Evolutionary conservation across 2,329 filamentous ascomycete genomes (phyloP).

Genomic region (Tolypocladium capitatum): DNA sequence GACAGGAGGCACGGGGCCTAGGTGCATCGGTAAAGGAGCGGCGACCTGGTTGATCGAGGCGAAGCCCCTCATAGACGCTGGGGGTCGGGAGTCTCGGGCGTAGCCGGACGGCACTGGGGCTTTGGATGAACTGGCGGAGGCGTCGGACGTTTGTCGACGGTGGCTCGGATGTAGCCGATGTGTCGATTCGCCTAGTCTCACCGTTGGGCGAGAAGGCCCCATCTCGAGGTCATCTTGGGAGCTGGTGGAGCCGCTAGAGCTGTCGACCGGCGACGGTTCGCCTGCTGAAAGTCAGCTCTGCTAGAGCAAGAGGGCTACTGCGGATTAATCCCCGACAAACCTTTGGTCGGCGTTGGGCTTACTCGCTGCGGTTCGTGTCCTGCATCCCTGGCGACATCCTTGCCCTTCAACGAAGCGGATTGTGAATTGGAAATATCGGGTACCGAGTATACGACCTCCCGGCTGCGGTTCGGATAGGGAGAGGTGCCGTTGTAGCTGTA

Average conservation of each 20-base stretch:
- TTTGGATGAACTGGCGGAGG: conserved; percentile 10
- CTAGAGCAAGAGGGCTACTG: neutral
- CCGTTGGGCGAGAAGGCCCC: conserved; percentile 10
- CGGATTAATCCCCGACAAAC: conserved; percentile 10
- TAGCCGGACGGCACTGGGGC: conserved; percentile 3
- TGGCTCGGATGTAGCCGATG: conserved; percentile 15
- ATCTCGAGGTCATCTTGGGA: conserved; percentile 29
- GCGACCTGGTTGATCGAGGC: conserved; percentile 9
- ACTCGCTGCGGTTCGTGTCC: conserved; percentile 18
- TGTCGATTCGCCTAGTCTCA: conserved; percentile 4
- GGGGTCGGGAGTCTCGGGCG: conserved; percentile 13
- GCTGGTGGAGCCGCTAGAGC: conserved; percentile 23
- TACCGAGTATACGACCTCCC: conserved; percentile 18
- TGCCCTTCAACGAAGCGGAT: conserved; percentile 25
- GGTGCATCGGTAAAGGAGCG: neutral
- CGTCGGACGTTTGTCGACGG: conserved; percentile 16
- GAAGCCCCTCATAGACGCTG: conserved; percentile 18
- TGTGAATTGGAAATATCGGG: conserved; percentile 12
- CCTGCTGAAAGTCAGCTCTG: neutral
- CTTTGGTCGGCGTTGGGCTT: conserved; percentile 25
- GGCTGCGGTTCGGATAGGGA: conserved; percentile 10
- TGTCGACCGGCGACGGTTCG: conserved; percentile 12
- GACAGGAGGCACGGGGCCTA: neutral
- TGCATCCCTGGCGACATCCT: conserved; percentile 23
- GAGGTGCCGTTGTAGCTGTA: conserved; percentile 30